These are phyloP conservation scores for Salix arbutifolia DNA, from an alignment of 345 rosid genomes.

Conservation along the genomic window DNA sequence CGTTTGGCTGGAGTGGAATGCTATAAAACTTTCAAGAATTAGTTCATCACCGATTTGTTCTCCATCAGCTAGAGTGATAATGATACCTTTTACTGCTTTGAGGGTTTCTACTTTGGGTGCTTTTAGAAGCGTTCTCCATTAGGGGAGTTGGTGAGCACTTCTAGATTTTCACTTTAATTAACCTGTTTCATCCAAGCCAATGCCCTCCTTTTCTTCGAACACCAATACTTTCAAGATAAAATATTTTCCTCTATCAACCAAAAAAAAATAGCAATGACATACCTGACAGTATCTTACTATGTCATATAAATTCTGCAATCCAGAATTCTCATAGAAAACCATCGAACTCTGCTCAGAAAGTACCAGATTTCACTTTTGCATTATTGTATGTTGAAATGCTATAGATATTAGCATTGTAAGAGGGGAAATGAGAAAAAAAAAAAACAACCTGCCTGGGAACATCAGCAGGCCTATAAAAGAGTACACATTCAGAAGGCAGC, in stretches of 20 bases:
- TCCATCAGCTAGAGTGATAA: too few species aligned
- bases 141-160: too few species aligned
- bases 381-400: neutral
- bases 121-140: too few species aligned
- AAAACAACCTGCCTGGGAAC: slow-evolving; percentile 77
- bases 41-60: too few species aligned
- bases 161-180: too few species aligned
- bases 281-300: slow-evolving; percentile 94
- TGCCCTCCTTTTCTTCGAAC: too few species aligned
- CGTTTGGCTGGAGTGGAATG: too few species aligned
- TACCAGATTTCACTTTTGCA: neutral
- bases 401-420: neutral
- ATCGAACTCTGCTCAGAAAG: slow-evolving; percentile 73
- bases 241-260: neutral
- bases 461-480: slow-evolving; percentile 82
- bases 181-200: too few species aligned
- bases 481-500: slow-evolving; percentile 82
- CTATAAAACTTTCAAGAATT: too few species aligned
- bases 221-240: neutral
- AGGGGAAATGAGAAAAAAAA: neutral
- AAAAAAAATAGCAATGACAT: slow-evolving; percentile 7
- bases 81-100: too few species aligned
- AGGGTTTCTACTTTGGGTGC: too few species aligned
- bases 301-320: slow-evolving; percentile 86
- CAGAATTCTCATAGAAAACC: slow-evolving; percentile 94